Evolutionary conservation across 1,284 basidiomycete species (phyloP).

Genomic region (Cutaneotrichosporon sp.): DNA sequence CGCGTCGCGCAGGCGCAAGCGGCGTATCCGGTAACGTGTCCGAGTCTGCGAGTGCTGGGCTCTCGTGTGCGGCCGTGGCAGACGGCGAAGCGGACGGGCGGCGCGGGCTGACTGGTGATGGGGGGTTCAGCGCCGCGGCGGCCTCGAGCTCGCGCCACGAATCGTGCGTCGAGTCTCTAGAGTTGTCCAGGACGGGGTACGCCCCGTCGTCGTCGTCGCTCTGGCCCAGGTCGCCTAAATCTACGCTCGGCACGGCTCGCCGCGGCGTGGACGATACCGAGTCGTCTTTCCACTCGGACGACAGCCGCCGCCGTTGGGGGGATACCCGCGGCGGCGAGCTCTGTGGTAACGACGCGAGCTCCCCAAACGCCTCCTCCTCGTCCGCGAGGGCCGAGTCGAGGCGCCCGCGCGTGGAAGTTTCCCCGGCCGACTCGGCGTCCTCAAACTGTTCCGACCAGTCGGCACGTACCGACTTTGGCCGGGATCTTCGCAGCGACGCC

Average conservation of each 20-base stretch:
- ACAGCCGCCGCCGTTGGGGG: background rate
- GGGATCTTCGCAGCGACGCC: background rate
- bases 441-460: background rate
- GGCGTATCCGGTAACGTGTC: conserved; percentile 5
- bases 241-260: no score
- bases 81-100: background rate
- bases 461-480: background rate
- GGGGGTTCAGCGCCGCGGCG: background rate
- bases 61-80: background rate
- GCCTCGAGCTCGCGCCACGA: conserved; percentile 3
- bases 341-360: background rate
- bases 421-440: background rate
- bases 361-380: background rate
- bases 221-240: no score
- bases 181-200: background rate
- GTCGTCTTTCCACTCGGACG: no score
- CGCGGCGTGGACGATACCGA: no score
- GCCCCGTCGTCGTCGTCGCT: background rate
- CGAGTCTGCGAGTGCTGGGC: background rate
- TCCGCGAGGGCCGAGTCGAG: no score
- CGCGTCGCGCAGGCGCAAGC: background rate
- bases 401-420: no score
- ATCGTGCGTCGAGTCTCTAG: background rate
- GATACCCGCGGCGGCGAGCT: background rate
- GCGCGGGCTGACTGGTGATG: background rate